These are phyloP conservation scores for Hirsutella minnesotensis DNA, from an alignment of 2,329 filamentous ascomycete genomes.

Conservation along the genomic window DNA sequence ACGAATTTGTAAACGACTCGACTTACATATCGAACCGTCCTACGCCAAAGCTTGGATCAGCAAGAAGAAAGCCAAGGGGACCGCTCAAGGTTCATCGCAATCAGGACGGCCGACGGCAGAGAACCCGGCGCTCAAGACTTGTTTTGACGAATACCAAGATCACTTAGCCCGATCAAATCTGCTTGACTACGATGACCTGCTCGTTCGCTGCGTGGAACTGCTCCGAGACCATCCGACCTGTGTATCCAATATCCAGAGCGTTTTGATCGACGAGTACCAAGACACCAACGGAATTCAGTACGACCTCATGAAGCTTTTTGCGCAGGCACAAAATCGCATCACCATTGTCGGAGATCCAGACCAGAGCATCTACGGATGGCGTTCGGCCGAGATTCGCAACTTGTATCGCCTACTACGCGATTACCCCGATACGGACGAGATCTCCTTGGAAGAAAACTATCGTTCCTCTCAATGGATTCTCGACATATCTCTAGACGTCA, in stretches of 20 bases:
- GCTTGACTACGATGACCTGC: conserved; percentile 87
- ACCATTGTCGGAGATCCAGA: conserved; percentile 95
- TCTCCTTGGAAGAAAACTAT: conserved; percentile 89
- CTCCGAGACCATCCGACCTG: conserved; percentile 63
- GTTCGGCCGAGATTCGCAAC: conserved; percentile 86
- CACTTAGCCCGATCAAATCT: conserved; percentile 66
- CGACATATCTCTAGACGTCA: conserved; percentile 67
- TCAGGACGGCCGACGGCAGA: conserved; percentile 21
- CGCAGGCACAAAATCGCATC: conserved; percentile 60
- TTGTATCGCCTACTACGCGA: conserved; percentile 64
- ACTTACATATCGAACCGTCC: conserved; percentile 56
- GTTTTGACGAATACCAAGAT: conserved; percentile 66
- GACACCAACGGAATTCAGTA: conserved; percentile 95
- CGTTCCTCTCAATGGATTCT: conserved; percentile 81
- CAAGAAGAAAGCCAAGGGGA: conserved; percentile 48
- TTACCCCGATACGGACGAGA: conserved; percentile 67
- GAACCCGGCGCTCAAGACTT: conserved; percentile 51
- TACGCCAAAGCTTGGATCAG: conserved; percentile 66
- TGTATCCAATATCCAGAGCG: conserved; percentile 79
- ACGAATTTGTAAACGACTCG: conserved; percentile 67
- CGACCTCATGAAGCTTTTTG: conserved; percentile 82
- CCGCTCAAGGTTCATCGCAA: conserved; percentile 28
- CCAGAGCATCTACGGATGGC: conserved; percentile 95
- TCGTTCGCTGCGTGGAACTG: conserved; percentile 72
- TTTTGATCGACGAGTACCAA: conserved; percentile 95